Percentiles rank a stretch among this genome's conserved stretches.
Conservation (phyloP, 768 basidiomycete genomes). For the Xanthoconium purpureum region DNA sequence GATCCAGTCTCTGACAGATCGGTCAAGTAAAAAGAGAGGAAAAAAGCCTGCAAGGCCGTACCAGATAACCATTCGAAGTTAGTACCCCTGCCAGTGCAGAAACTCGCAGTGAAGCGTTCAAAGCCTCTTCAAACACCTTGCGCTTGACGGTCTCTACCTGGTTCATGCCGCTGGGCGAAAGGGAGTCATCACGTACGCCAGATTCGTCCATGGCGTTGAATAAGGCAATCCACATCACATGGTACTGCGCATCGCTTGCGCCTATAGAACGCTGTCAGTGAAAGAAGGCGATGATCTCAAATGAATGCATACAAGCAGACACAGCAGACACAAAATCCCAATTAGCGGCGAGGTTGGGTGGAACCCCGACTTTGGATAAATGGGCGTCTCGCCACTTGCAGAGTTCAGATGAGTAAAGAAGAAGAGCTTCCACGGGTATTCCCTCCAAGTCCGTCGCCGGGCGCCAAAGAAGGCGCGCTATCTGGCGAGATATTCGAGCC, state of each 20-base stretch:
- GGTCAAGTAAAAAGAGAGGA: constrained; percentile 11
- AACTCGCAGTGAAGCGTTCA: constrained; percentile 83
- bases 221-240: constrained; percentile 87
- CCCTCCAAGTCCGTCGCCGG: constrained; percentile 76
- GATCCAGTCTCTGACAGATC: constrained; percentile 61
- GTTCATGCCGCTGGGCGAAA: constrained; percentile 42
- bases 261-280: constrained; percentile 36
- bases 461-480: constrained; percentile 78
- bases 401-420: constrained; percentile 53
- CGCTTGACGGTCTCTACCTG: constrained; percentile 63
- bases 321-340: constrained; percentile 91
- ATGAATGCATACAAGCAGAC: constrained; percentile 47
- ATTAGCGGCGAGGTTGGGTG: constrained; percentile 74
- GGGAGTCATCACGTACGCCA: constrained; percentile 63
- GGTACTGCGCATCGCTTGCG: constrained; percentile 85
- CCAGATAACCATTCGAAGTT: constrained; percentile 84
- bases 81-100: constrained; percentile 86
- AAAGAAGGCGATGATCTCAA: neutral
- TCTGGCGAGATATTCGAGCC: constrained; percentile 78
- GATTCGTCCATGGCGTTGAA: constrained; percentile 83
- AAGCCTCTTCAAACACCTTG: constrained; percentile 75
- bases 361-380: constrained; percentile 79
- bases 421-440: constrained; percentile 64
- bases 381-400: constrained; percentile 74
- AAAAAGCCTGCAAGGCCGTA: constrained; percentile 32